A percentile compares a stretch with the other conserved stretches of the same genome.
Evolutionary conservation across 352 stramenopile genomes (phyloP).

Genomic region (Poterioochromonas sp.): DNA sequence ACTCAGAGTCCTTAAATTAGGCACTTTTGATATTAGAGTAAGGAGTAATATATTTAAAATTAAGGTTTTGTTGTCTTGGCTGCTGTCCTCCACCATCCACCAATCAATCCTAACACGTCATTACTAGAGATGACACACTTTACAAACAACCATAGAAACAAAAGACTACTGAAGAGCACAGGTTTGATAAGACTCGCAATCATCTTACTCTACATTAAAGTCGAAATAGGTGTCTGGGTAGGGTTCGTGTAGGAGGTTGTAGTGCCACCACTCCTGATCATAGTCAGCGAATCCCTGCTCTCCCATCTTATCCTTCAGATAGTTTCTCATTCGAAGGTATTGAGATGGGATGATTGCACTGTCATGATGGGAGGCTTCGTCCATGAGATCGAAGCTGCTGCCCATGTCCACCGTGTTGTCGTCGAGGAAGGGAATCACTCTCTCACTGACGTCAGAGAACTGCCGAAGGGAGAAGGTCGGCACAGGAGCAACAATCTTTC

Average conservation of each 20-base stretch:
- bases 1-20: too few relatives aligned
- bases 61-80: too few relatives aligned
- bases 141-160: too few relatives aligned
- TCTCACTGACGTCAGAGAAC: neutral
- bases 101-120: too few relatives aligned
- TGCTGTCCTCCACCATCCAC: too few relatives aligned
- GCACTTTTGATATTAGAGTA: too few relatives aligned
- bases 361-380: neutral
- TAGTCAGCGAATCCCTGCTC: neutral
- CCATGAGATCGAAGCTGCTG: slow-evolving; percentile 5
- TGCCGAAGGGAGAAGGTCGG: neutral
- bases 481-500: neutral
- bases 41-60: too few relatives aligned
- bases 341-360: neutral
- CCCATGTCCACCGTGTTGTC: slow-evolving; percentile 12
- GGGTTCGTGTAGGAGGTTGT: neutral
- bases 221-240: slow-evolving; percentile 3
- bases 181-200: too few relatives aligned
- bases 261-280: slow-evolving; percentile 24
- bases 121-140: too few relatives aligned
- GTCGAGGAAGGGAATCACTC: neutral
- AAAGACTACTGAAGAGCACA: too few relatives aligned
- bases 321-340: neutral
- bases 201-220: slow-evolving; percentile 4
- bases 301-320: neutral